These are phyloP conservation scores for Cryptococcus sp. DNA, from an alignment of 1,284 basidiomycete species.

Conservation along the genomic window DNA sequence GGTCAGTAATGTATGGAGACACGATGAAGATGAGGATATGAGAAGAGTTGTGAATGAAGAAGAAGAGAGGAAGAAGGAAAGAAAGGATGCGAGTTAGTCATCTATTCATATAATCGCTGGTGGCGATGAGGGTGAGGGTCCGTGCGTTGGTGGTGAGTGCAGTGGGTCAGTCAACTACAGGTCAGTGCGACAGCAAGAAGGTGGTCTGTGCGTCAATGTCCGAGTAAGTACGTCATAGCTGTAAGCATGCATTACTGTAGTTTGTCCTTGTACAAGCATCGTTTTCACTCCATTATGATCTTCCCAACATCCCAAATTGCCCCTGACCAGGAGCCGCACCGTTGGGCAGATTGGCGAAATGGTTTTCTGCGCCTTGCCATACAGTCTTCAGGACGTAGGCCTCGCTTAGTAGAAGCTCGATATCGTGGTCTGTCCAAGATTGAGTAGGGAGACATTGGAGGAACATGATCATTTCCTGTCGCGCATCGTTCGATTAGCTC, in stretches of 20 bases:
- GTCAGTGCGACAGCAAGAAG: too few species aligned
- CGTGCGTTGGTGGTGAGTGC: too few species aligned
- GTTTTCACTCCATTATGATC: slow-evolving; percentile 19
- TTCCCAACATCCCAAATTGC: slow-evolving; percentile 48
- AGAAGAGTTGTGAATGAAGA: slow-evolving; percentile 1
- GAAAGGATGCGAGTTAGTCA: background rate
- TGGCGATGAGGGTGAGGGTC: too few species aligned
- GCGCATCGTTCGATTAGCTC: background rate
- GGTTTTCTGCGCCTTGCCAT: slow-evolving; percentile 92
- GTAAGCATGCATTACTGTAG: too few species aligned
- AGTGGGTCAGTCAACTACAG: too few species aligned
- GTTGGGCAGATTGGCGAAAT: slow-evolving; percentile 60
- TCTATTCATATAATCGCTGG: too few species aligned
- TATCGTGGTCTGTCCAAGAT: slow-evolving; percentile 91
- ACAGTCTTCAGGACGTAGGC: slow-evolving; percentile 92
- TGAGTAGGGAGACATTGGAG: slow-evolving; percentile 94
- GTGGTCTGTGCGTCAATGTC: too few species aligned
- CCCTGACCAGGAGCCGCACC: slow-evolving; percentile 13
- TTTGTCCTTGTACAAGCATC: background rate
- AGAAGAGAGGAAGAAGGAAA: background rate
- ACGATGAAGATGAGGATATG: background rate
- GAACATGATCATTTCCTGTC: slow-evolving; percentile 97
- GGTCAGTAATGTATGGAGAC: background rate
- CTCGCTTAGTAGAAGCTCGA: slow-evolving; percentile 91
- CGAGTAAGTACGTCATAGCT: too few species aligned